Base-by-base conservation (phyloP, 805 yeast species). In the Ogataea paraovalis region DNA sequence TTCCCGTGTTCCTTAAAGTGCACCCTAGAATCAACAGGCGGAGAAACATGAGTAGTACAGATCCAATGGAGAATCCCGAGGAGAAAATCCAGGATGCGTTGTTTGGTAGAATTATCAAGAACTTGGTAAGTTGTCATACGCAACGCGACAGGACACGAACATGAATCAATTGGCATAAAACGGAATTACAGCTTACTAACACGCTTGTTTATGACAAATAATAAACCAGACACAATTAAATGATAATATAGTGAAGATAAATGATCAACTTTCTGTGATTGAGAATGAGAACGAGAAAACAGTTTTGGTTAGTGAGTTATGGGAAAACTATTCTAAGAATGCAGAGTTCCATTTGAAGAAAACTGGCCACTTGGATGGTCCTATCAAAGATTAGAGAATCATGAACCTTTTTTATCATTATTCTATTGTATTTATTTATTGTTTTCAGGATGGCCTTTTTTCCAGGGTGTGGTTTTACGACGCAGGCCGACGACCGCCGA, bases 51-150 rank as follows among this genome's bases (percentile, higher is more conserved):
- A 52, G 37, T 39, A 49, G 32, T 44, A 38, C 45, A 30, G 55
- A 51, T 25, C 51, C 42, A 36, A 86, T 87, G 95, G 89, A 87
- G 66, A 87, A 87, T 57, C 96, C 96, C 3, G 91, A 87, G 59
- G 91, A 86, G 57, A 85, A 84, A 60, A 85, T 79, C 6, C 96
- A 88, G 60, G 82, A 78, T 53, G 88, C 88, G 14, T 70, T 89
- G 20, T 70, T 85, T 37, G 79, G 87, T 10, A 78, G 96, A 52
- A 86, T 87, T n/a, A 80, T 85, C 43, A 79, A 78, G 62, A 86
- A 85, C 55, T 79, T 87, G 64, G 89, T 83, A 73, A 42, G 89
- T 76, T 13, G 18, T 23, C 34, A 4, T 10, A 10, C 42, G 20
- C 14, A 23, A 30, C 34, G 12, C 16, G 34, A 30, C 34, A 30